Base-by-base conservation (phyloP, 2,329 filamentous ascomycete genomes). In the Penicillium sp. region DNA sequence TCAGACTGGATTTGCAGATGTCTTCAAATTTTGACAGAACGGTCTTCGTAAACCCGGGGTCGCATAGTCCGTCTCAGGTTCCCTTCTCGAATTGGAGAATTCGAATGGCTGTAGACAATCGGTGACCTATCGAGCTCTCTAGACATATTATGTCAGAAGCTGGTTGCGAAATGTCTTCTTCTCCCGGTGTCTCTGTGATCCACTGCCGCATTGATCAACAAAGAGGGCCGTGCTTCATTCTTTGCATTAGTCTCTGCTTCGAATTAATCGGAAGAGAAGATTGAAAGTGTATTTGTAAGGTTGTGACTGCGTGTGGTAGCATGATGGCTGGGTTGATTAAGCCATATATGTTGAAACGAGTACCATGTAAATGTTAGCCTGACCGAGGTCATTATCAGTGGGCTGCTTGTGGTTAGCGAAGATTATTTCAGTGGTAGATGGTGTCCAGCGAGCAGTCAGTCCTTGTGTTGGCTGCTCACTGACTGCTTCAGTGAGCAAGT, bases 201-300 rank as follows among this genome's bases (percentile, higher is more conserved):
- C 7, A 51, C 19, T 37, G 22, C 18, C 22, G 37, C 35, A 58
- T 53, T 40, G 55, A 56, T 61, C 60, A 54, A 33, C 51, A 56
- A 44, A 51, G 41, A 47, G 51, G 37, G 19, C 51, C 31, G 55
- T 57, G 55, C 57, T 59, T 46, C n/a, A 47, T 57, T 56, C 33
- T 52, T 54, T 55, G 60, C 57, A 61, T 57, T 36, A 57, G 54
- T 54, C 37, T 37, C 50, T 52, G 49, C 10, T 19, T 41, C 54
- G 13, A 55, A 46, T 50, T 46, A 35, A 22, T 43, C 18, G 19
- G 14, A 24, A 7, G 40, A 39, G 40, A 36, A 39, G 14, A 14
- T 4, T n/a, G 5, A 51, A 51, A 51, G 35, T 51, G 24, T 50
- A 50, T 50, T 50, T 22, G n/a, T 37, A 36, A 39, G 24, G 27